Percentiles rank a stretch among this genome's conserved stretches.
These are phyloP conservation scores for Umbelopsis ramanniana DNA, from an alignment of 192 early-diverging fungal species.

Conservation along the genomic window DNA sequence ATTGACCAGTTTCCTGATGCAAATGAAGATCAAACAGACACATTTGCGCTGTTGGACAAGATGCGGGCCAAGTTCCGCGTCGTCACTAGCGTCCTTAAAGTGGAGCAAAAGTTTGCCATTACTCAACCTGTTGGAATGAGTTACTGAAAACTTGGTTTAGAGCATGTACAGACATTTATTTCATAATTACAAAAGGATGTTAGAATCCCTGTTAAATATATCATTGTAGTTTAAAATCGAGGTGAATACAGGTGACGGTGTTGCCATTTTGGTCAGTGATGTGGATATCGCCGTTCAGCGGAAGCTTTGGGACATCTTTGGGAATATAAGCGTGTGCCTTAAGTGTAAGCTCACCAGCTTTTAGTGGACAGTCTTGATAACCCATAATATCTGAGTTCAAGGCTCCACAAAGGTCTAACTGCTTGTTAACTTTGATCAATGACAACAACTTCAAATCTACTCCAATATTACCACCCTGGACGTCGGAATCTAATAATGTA, in stretches of 20 bases:
- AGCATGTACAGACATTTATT: conserved; percentile 19
- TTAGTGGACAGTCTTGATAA: conserved; percentile 28
- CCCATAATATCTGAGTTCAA: conserved; percentile 39
- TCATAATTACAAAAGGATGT: conserved; percentile 18
- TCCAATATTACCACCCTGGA: conserved; percentile 30
- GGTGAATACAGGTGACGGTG: conserved; percentile 40
- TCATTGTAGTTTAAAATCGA: conserved; percentile 42
- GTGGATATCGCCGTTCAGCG: conserved; percentile 34
- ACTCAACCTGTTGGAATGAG: conserved; percentile 27
- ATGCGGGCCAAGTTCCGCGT: conserved; percentile 60
- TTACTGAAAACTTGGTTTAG: conserved; percentile 19
- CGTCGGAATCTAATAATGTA: conserved; percentile 27
- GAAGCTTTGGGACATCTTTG: conserved; percentile 38
- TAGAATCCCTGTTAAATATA: neutral
- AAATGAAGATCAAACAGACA: conserved; percentile 53
- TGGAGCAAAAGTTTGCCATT: conserved; percentile 36
- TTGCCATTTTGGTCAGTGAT: conserved; percentile 41
- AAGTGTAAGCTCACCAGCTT: conserved; percentile 33
- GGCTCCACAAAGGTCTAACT: conserved; percentile 35
- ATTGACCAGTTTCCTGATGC: conserved; percentile 52
- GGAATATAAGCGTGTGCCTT: conserved; percentile 41
- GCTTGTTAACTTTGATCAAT: conserved; percentile 44
- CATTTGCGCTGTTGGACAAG: conserved; percentile 51
- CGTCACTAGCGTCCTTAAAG: conserved; percentile 47
- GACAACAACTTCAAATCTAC: conserved; percentile 39